Evolutionary conservation across 148 eudicot genomes (phyloP).

Genomic region (Polygonum aviculare): DNA sequence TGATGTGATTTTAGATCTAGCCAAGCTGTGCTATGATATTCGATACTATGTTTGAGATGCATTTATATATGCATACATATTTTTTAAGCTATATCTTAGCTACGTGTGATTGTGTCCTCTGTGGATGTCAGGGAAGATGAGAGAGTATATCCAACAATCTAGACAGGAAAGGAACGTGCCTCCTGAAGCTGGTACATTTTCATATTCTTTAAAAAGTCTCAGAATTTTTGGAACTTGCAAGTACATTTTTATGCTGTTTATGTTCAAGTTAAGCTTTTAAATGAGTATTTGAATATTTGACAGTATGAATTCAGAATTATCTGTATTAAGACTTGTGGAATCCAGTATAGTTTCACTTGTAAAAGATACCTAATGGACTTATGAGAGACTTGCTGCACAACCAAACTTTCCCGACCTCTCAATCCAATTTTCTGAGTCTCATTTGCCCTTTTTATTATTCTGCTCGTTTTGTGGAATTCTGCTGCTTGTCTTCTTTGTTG

Average conservation of each 20-base stretch:
- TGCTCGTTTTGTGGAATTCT: not conserved
- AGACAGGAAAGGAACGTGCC: constrained; percentile 17
- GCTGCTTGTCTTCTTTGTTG: not conserved
- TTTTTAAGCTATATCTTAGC: not conserved
- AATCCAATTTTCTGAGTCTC: not conserved
- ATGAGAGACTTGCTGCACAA: not conserved
- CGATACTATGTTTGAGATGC: not conserved
- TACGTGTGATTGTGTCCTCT: not conserved
- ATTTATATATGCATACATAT: not conserved
- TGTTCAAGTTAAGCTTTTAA: not conserved
- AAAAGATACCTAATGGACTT: not conserved
- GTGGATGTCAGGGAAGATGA: constrained; percentile 16
- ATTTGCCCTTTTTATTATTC: not conserved
- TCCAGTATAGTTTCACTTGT: not conserved
- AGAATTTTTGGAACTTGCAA: not conserved
- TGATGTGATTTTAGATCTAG: not conserved
- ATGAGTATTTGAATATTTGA: not conserved
- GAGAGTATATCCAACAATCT: constrained; percentile 16
- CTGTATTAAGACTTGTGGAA: not conserved
- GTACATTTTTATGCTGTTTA: not conserved
- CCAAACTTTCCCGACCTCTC: not conserved
- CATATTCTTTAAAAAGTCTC: not conserved
- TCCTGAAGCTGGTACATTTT: constrained; percentile 21
- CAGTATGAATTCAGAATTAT: not conserved
- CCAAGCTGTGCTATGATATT: not conserved